Base-by-base conservation (phyloP, 1,139 yeast genomes). In the Scheffersomyces segobiensis region DNA sequence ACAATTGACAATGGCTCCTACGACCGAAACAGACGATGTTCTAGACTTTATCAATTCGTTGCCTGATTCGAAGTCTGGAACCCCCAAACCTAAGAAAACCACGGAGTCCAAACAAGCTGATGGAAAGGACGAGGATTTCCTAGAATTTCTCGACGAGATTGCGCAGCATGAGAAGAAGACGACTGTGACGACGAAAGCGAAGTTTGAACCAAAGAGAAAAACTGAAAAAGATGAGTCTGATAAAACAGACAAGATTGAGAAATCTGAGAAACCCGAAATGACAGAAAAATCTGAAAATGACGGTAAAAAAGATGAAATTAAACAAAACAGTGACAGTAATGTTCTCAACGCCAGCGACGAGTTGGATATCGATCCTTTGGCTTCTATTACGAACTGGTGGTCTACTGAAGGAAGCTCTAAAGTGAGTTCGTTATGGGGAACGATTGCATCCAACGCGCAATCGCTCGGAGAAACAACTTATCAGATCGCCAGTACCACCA, bases 21-120 rank as follows among this genome's bases (percentile, higher is more conserved):
- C 62, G 49, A 60, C 59, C 49, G 60, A 62, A 24, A 56, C 87
- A 24, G 96, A 91, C 67, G 97, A 93, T 68, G 97, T 95, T 12
- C 78, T 93, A 64, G 97, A 93, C 65, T 90, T 95, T 71, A 83
- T 95, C 67, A 96, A 93, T 69, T 90, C 97, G 1, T 81, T 95
- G 53, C 98, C 97, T 12, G 92, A 88, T 60, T 83, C 86, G 46
- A 80, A 81, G 59, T 61, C 75, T n/a, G 70, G 69, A 22, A 76
- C 81, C 19, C 77, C 80, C 12, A 71, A 70, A 49, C 77, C 79
- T 8, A 59, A 63, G 12, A 61, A 56, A 8, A 69, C 62, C 49
- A 69, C 68, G 52, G 69, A 69, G 7, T 60, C 63, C 49, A 59
- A 67, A 10, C 65, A 66, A 55, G 66, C 66, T n/a, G 52, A 42